Evolutionary conservation across 768 basidiomycete genomes (phyloP).

Genomic region (Mycena epipterygia): DNA sequence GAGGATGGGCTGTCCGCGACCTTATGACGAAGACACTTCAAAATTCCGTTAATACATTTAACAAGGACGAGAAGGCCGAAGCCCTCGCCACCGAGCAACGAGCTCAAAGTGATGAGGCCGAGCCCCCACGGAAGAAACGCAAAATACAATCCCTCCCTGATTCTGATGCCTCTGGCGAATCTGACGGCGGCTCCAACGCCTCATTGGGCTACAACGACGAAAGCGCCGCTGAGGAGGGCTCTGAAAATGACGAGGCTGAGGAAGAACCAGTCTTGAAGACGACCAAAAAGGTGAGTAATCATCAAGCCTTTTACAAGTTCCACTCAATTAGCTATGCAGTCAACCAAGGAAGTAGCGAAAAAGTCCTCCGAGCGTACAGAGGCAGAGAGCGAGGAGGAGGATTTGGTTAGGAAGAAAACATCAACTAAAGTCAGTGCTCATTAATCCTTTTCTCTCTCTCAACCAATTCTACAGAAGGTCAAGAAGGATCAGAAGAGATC

Average conservation of each 20-base stretch:
- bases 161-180: not conserved
- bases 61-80: not conserved
- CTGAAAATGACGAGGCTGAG: not conserved
- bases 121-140: not conserved
- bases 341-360: too few species aligned
- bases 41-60: conserved; percentile 1
- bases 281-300: not conserved
- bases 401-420: too few species aligned
- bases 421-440: too few species aligned
- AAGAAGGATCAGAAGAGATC: too few species aligned
- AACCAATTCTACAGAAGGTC: too few species aligned
- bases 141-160: not conserved
- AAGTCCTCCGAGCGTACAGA: too few species aligned
- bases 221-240: not conserved
- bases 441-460: too few species aligned
- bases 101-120: not conserved
- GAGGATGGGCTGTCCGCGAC: conserved; percentile 30
- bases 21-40: not conserved
- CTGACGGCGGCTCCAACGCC: too few species aligned
- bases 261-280: not conserved
- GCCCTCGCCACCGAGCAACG: not conserved
- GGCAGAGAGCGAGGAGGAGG: too few species aligned
- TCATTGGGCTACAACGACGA: not conserved
- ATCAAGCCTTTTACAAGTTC: too few species aligned
- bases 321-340: too few species aligned